Conservation (phyloP, 768 basidiomycete genomes). For the Tubosaeta sp. region DNA sequence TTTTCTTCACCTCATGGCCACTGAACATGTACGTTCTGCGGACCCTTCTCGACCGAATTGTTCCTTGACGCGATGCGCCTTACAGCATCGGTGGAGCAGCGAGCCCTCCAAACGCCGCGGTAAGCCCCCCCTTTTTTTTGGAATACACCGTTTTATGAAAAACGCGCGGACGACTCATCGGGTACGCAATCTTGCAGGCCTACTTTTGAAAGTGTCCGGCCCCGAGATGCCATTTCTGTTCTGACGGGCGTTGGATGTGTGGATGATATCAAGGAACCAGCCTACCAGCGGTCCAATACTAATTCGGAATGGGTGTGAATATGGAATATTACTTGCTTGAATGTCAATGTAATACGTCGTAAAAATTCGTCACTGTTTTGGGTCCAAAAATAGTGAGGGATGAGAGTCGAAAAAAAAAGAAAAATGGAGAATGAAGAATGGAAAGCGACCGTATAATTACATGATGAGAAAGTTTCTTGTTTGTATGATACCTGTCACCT, state of each 20-base stretch:
- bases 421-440: too few species aligned
- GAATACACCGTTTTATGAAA: background rate
- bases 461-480: constrained; percentile 19
- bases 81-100: constrained; percentile 58
- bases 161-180: background rate
- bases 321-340: constrained; percentile 12
- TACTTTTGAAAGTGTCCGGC: constrained; percentile 23
- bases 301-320: constrained; percentile 1
- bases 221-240: background rate
- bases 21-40: constrained; percentile 53
- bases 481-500: constrained; percentile 18
- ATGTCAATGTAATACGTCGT: constrained; percentile 26
- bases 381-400: constrained; percentile 4
- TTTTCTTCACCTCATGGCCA: constrained; percentile 77
- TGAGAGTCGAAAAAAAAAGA: background rate
- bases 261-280: background rate
- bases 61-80: background rate
- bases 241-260: background rate
- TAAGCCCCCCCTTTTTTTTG: constrained; percentile 32
- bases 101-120: constrained; percentile 69
- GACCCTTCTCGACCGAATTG: background rate
- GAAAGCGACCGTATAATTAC: constrained; percentile 26
- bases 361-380: constrained; percentile 18
- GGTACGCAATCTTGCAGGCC: constrained; percentile 10
- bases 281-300: background rate